Evolutionary conservation across 495 filamentous ascomycete genomes (phyloP).

Genomic region (Xylaria bambusicola): DNA sequence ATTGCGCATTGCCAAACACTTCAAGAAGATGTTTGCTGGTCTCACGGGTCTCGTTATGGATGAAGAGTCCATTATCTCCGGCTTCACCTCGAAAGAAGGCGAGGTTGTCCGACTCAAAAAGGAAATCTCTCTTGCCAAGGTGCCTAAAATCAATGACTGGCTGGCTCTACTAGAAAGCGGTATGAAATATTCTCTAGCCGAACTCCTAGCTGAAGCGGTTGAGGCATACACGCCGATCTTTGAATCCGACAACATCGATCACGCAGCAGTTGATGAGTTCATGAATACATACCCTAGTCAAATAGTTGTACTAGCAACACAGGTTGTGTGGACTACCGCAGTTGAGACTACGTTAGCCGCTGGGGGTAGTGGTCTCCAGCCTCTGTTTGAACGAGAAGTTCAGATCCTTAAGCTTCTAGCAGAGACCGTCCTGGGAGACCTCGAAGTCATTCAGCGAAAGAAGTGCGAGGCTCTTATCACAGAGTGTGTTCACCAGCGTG

Average conservation of each 20-base stretch:
- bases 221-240: conserved; percentile 76
- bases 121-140: conserved; percentile 88
- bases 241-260: conserved; percentile 63
- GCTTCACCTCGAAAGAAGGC: conserved; percentile 93
- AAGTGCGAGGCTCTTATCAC: conserved; percentile 99
- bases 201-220: conserved; percentile 83
- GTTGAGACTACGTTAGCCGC: conserved; percentile 74
- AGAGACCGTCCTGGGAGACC: conserved; percentile 83
- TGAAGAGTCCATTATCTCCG: conserved; percentile 82
- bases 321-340: conserved; percentile 86
- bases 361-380: conserved; percentile 65
- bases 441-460: conserved; percentile 83
- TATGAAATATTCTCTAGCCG: conserved; percentile 93
- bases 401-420: conserved; percentile 81
- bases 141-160: conserved; percentile 98
- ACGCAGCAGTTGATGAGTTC: conserved; percentile 69
- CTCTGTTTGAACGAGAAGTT: conserved; percentile 73
- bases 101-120: conserved; percentile 86
- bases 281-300: conserved; percentile 84
- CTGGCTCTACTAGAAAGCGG: conserved; percentile 83
- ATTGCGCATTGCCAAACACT: conserved; percentile 91
- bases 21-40: conserved; percentile 99
- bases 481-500: conserved; percentile 96
- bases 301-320: conserved; percentile 93
- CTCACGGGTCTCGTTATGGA: conserved; percentile 88